Base-by-base conservation (phyloP, 768 basidiomycete genomes). In the Auriculariales sp. region DNA sequence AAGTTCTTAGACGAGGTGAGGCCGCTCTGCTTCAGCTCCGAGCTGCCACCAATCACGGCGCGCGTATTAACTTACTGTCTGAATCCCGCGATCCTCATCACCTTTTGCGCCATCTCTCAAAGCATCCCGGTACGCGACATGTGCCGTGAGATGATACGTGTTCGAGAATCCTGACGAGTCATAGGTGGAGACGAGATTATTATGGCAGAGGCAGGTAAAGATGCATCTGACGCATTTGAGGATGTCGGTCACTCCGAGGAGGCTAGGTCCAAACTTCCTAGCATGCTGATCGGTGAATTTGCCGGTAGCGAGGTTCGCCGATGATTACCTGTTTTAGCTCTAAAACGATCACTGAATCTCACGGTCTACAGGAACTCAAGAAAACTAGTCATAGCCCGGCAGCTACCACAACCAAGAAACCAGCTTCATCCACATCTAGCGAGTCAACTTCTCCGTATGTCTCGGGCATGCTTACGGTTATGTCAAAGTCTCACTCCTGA, bases 231-330 rank as follows among this genome's bases (percentile, higher is more conserved):
- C 61, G 91, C 95, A 4, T 99, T 99, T 61, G 94, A 98, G 69
- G 95, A 99, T 64, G 94, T 99, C 28, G 95, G 95, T 28, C 95
- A 98, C 75, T 97, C 93, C 1, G 94, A 98, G 58, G 95, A 99
- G 68, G 95, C 95, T 24, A 81, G 95, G 48, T 83, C 73, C 11
- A 74, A 93, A 52, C 73, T 98, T 48, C 77, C 77, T 15, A 80
- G 66, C 55, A 78, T 95, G 75, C 68, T 79, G 34, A 71, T 95
- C 47, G 93, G 93, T 48, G 77, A 85, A 1, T 88, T 93, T 56
- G 84, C 87, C 61, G 71, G 81, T 57, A 71, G 68, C 57, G 72
- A 71, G 45, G 83, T 85, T 62, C 64, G 78, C 69, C n/a, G n/a
- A n/a, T n/a, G n/a, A n/a, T n/a, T n/a, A n/a, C n/a, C n/a, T n/a